Base-by-base conservation (phyloP, 352 stramenopile genomes). In the Phytopythium cucurbitacearum region DNA sequence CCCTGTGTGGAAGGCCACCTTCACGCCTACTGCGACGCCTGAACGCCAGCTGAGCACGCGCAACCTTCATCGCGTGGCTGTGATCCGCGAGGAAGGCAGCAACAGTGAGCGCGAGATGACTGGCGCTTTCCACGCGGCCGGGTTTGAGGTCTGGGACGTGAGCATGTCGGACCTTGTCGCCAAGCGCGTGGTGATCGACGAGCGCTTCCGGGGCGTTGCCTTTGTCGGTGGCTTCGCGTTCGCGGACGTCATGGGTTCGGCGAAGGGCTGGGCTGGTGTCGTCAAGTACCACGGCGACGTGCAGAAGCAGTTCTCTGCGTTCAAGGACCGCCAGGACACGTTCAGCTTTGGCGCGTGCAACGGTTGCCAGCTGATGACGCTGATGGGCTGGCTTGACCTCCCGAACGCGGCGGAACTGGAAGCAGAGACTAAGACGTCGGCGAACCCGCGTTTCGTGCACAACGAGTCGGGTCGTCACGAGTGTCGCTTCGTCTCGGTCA, bases 311-410 rank as follows among this genome's bases (percentile, higher is more conserved):
- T 99, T 99, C 63, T 60, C 98, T 54, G 82, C 83, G 5, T 99
- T 99, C 80, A 89, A 91, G 46, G 86, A 87, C 12, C 91, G 97
- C 54, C 64, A 85, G 33, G 94, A 99, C 77, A 99, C 97, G 15
- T 99, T 99, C 78, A 98, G 89, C 71, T 90, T 99, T 13, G 97
- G 97, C 51, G 89, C 99, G 0, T 99, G 97, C 76, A 99, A 99
- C 69, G 97, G 97, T 40, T 99, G 97, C 74, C 97, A 99, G 79
- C 92, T 99, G 40, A 99, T 99, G 95, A 96, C 96, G 38, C 74
- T 99, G 36, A 87, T 99, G 13, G 97, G 97, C 40, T 99, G 96
- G 95, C 89, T 99, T 40, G 78, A 88, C 50, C 68, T 66, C 15
- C 71, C 79, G 21, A 73, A 90, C 44, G 67, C 78, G 8, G 66